A percentile compares a stretch with the other conserved stretches of the same genome.
These are phyloP conservation scores for Silene noctiflora DNA, from an alignment of 179 eudicot species.

Conservation along the genomic window DNA sequence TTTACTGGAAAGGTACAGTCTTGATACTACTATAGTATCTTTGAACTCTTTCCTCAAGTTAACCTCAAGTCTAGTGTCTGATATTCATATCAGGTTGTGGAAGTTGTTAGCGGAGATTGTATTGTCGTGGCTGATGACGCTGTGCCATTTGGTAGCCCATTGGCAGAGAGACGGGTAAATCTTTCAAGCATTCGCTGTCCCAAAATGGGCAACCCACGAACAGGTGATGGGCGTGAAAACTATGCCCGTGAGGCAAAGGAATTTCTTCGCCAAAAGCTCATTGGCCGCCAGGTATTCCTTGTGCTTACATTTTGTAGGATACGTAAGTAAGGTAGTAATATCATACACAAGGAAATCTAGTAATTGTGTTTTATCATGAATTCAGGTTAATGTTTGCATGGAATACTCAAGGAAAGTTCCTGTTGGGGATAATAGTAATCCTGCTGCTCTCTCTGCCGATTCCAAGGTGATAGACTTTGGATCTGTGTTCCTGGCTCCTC, in stretches of 20 bases:
- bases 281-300: conserved; percentile 76
- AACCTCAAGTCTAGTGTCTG: conserved; percentile 5
- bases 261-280: conserved; percentile 71
- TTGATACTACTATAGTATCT: neutral
- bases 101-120: conserved; percentile 94
- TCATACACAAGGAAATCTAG: conserved; percentile 14
- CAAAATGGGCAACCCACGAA: conserved; percentile 75
- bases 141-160: conserved; percentile 75
- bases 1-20: conserved; percentile 82
- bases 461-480: conserved; percentile 87
- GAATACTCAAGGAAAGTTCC: conserved; percentile 84
- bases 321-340: neutral
- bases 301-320: neutral
- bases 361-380: conserved; percentile 7
- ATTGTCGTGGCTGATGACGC: conserved; percentile 90
- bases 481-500: conserved; percentile 71
- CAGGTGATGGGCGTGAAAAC: conserved; percentile 54
- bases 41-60: neutral
- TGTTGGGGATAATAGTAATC: conserved; percentile 44
- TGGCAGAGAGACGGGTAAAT: conserved; percentile 89
- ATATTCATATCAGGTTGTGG: conserved; percentile 60
- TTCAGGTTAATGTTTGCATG: conserved; percentile 90
- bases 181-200: conserved; percentile 93
- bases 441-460: conserved; percentile 45
- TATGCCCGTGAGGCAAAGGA: conserved; percentile 96